Evolutionary conservation across 2,329 filamentous ascomycete genomes (phyloP), one percentile per base, ranked within the genome.

Genomic region (Pseudodiploospora longispora): DNA sequence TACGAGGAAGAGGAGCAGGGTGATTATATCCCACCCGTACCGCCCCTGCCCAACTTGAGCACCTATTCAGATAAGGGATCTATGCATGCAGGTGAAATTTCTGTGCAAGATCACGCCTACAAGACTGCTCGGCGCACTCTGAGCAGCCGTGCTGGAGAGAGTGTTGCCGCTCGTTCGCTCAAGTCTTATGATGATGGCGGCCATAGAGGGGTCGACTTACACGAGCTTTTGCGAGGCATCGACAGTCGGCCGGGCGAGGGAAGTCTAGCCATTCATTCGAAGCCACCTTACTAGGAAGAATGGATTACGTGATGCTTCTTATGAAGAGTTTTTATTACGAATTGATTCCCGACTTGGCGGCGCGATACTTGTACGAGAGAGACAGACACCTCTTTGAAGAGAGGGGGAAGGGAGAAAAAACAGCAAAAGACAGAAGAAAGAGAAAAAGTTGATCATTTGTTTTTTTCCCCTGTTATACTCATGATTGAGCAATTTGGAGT

Each of bases 11-110:
- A 50, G 4, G 61, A 62, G 8, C 52, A 59, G 5, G 60, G 56
- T 4, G 64, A 69, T 6, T 55, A 57, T 0, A 73, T 79, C 6
- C 76, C 76, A 4, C 76, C 76, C 0, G 76, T 80, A 9, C 76
- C 76, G 5, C 75, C 75, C 1, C 58, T 80, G 49, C 76, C 75
- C 10, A 63, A 61, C 42, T 51, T 65, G 12, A 59, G 51, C 19
- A 49, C 60, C 6, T 45, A 60, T 36, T 55, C 62, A 12, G 54
- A 55, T 42, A 60, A 57, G 50, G 55, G 55, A 40, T 49, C 55
- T 19, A 40, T 59, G 48, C 47, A 58, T 42, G 46, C 53, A 43
- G 44, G 49, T 40, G 50, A 61, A 44, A 51, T 60, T 10, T 57
- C 62, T 3, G 59, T 59, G 7, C 65, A 65, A 38, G 65, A 71